A percentile compares a stretch with the other conserved stretches of the same genome.
phyloP scores from a whole-genome alignment of 2,329 filamentous ascomycete genomes.

The Epichloe sylvatica region DNA sequence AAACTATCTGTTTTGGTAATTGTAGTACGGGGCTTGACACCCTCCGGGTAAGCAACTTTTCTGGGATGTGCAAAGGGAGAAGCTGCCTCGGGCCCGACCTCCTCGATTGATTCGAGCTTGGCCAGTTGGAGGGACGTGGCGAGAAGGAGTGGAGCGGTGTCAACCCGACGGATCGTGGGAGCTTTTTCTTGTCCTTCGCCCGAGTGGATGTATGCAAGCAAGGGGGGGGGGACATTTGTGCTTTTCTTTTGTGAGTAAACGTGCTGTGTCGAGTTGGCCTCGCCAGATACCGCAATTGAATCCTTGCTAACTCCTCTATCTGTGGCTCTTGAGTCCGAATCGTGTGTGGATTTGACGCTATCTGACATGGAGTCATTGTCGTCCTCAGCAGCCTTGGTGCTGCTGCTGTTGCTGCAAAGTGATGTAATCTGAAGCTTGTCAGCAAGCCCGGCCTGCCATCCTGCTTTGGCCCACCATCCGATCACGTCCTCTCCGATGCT shows the following conservation, averaged over 20 bases:
- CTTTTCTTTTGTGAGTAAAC: neutral
- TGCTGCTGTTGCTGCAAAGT: slow-evolving; percentile 32
- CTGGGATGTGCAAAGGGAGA: slow-evolving; percentile 64
- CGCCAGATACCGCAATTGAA: neutral
- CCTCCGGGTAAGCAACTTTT: slow-evolving; percentile 74
- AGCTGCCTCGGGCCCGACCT: slow-evolving; percentile 39
- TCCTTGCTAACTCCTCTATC: neutral
- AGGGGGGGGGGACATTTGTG: slow-evolving; percentile 48
- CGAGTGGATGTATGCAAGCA: slow-evolving; percentile 73
- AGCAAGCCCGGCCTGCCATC: slow-evolving; percentile 71
- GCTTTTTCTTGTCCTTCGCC: slow-evolving; percentile 27
- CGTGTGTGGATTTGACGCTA: slow-evolving; percentile 15
- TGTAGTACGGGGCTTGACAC: slow-evolving; percentile 65
- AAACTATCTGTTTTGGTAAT: slow-evolving; percentile 72
- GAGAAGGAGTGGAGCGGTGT: slow-evolving; percentile 71
- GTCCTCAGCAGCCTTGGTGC: slow-evolving; percentile 23
- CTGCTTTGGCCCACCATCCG: slow-evolving; percentile 89
- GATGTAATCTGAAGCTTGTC: slow-evolving; percentile 62
- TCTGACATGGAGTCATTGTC: slow-evolving; percentile 21
- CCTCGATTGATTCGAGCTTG: slow-evolving; percentile 61
- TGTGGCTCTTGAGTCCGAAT: slow-evolving; percentile 11
- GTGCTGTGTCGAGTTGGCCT: neutral
- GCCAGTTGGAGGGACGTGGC: slow-evolving; percentile 74
- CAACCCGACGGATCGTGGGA: slow-evolving; percentile 72
- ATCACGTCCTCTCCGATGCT: slow-evolving; percentile 84